Percentiles rank a stretch among this genome's conserved stretches.
phyloP scores from a whole-genome alignment of 768 basidiomycete genomes.

The Phylloporus rhodoxanthus region DNA sequence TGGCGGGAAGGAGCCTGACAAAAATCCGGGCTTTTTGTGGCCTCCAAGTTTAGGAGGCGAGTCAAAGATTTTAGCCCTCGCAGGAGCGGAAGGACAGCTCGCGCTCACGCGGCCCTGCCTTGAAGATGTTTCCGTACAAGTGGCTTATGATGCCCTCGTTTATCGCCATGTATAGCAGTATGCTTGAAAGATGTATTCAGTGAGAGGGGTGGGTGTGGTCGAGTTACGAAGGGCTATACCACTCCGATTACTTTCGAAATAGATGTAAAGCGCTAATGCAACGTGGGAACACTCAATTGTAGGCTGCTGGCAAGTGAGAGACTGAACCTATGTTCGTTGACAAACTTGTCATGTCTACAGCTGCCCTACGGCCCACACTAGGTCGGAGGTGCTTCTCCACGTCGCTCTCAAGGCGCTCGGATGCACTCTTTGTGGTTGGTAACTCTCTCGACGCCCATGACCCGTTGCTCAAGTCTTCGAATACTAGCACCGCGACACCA shows the following conservation, averaged over 20 bases:
- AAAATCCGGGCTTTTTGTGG: no score
- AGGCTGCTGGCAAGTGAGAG: background rate
- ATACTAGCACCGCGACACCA: constrained; percentile 85
- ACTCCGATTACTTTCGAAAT: no score
- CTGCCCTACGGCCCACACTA: constrained; percentile 14
- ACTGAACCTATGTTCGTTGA: constrained; percentile 20
- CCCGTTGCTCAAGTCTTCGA: constrained; percentile 13
- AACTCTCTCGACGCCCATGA: constrained; percentile 3
- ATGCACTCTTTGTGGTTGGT: constrained; percentile 84
- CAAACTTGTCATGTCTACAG: constrained; percentile 8
- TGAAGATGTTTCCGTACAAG: no score
- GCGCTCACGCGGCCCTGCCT: no score
- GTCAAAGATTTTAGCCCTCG: no score
- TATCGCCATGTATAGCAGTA: no score
- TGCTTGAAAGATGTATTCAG: no score
- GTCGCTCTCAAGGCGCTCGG: constrained; percentile 52
- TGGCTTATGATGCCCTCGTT: no score
- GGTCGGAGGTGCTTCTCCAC: constrained; percentile 32
- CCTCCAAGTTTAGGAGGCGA: no score
- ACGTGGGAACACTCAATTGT: constrained; percentile 12
- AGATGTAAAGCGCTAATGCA: no score
- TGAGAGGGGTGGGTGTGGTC: constrained; percentile 60
- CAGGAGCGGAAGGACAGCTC: no score
- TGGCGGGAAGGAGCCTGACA: no score
- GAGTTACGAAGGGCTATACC: constrained; percentile 59